Percentiles rank a stretch among this genome's conserved stretches.
Conservation (phyloP, 495 filamentous ascomycete species). For the Penicillium samsonianum region DNA sequence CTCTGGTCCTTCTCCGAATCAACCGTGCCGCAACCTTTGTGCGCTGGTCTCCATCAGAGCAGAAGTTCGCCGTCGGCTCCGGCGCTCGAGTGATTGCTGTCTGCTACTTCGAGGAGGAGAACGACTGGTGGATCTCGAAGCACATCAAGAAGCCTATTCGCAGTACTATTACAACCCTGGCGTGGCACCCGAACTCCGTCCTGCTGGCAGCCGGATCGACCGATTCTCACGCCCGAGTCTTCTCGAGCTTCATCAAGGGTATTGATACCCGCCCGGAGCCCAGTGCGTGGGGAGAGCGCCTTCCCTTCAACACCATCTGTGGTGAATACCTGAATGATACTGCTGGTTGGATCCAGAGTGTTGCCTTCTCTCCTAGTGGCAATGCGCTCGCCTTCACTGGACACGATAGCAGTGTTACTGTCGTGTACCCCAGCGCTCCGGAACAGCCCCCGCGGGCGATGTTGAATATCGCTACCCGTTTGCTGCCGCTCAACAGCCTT, state of each 20-base stretch:
- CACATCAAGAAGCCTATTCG: constrained; percentile 98
- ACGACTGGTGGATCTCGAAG: constrained; percentile 99
- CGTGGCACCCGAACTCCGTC: constrained; percentile 97
- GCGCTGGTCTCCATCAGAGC: constrained; percentile 94
- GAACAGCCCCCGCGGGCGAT: constrained; percentile 89
- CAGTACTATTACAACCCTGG: constrained; percentile 88
- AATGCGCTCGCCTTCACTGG: constrained; percentile 87
- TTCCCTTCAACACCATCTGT: constrained; percentile 97
- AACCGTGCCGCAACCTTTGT: constrained; percentile 96
- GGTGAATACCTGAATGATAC: constrained; percentile 94
- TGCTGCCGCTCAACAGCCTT: constrained; percentile 86
- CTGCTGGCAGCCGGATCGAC: constrained; percentile 91
- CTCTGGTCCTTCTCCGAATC: constrained; percentile 93
- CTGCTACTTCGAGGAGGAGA: constrained; percentile 98
- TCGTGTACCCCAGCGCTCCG: constrained; percentile 91
- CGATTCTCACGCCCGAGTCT: constrained; percentile 95
- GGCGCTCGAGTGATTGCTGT: constrained; percentile 95
- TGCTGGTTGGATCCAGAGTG: constrained; percentile 92
- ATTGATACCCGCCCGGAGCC: constrained; percentile 85
- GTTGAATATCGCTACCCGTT: constrained; percentile 82
- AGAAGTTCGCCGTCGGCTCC: constrained; percentile 95
- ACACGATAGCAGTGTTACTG: constrained; percentile 93
- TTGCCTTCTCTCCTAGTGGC: constrained; percentile 87
- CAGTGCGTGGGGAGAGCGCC: constrained; percentile 87
- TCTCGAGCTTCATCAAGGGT: constrained; percentile 95